Evolutionary conservation across 106 monocot genomes (phyloP).

Genomic region (Triglochin maritima): DNA sequence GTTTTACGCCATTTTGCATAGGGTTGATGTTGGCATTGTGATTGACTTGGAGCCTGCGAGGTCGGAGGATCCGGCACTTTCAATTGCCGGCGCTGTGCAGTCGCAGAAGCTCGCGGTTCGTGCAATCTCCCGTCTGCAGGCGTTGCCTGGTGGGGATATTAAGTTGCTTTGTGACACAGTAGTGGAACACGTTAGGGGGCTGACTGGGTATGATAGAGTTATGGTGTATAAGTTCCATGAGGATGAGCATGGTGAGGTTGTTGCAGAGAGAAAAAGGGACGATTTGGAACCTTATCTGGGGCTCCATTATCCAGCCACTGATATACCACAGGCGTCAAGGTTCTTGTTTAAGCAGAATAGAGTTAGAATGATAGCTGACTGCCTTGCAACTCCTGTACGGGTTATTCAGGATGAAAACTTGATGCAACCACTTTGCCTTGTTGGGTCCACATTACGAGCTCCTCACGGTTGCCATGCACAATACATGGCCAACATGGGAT

Average conservation of each 20-base stretch:
- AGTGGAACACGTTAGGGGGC: constrained; percentile 64
- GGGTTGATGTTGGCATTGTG: constrained; percentile 88
- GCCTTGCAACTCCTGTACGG: constrained; percentile 50
- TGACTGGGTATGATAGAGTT: constrained; percentile 83
- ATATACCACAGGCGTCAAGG: constrained; percentile 82
- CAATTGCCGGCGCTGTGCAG: constrained; percentile 86
- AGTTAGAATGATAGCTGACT: constrained; percentile 90
- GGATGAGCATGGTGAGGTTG: constrained; percentile 92
- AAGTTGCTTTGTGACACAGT: constrained; percentile 68
- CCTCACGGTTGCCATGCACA: constrained; percentile 82
- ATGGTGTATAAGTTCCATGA: constrained; percentile 97
- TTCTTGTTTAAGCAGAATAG: constrained; percentile 88
- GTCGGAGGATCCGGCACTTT: constrained; percentile 70
- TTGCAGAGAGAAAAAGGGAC: constrained; percentile 52
- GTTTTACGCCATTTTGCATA: constrained; percentile 86
- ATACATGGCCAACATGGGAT: constrained; percentile 94
- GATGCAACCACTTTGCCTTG: constrained; percentile 75
- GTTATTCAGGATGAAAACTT: constrained; percentile 54
- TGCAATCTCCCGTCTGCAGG: constrained; percentile 73
- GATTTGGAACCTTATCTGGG: constrained; percentile 86
- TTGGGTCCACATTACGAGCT: constrained; percentile 74
- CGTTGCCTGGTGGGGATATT: constrained; percentile 82
- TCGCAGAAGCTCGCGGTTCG: constrained; percentile 90
- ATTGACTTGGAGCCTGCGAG: constrained; percentile 83
- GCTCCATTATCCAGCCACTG: constrained; percentile 87